A percentile compares a stretch with the other conserved stretches of the same genome.
These are phyloP conservation scores for Vitis labrusca DNA, from an alignment of 164 flowering plant genomes.

Conservation along the genomic window DNA sequence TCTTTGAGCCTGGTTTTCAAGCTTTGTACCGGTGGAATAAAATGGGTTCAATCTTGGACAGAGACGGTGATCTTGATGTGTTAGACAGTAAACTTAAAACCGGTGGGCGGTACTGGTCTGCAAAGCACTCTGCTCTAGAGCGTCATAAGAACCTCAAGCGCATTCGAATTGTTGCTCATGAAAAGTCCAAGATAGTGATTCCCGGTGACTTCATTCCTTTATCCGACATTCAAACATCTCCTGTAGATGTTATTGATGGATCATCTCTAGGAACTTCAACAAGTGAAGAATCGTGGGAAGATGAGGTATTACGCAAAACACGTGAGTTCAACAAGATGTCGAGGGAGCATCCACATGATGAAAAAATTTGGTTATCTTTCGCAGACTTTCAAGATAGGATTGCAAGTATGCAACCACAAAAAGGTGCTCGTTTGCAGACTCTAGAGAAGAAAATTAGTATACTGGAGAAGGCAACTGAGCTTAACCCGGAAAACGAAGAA, in stretches of 20 bases:
- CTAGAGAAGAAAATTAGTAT: constrained; percentile 94
- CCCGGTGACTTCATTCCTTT: constrained; percentile 67
- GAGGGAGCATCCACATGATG: constrained; percentile 81
- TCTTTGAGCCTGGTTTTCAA: constrained; percentile 22
- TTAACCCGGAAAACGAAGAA: constrained; percentile 85
- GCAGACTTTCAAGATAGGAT: constrained; percentile 88
- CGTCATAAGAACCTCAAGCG: constrained; percentile 70
- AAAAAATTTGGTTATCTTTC: constrained; percentile 76
- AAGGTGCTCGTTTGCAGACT: constrained; percentile 90
- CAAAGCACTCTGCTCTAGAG: constrained; percentile 68
- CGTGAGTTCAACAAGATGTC: constrained; percentile 69
- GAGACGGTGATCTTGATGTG: constrained; percentile 68
- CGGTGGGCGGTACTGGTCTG: constrained; percentile 85
- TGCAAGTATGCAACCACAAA: constrained; percentile 73
- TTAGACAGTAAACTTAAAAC: constrained; percentile 63
- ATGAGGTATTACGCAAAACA: constrained; percentile 67
- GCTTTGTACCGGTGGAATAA: constrained; percentile 22
- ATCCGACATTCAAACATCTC: constrained; percentile 18
- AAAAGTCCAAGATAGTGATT: constrained; percentile 10
- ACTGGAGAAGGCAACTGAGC: constrained; percentile 82
- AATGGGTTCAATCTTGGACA: constrained; percentile 34
- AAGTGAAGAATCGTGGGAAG: constrained; percentile 93
- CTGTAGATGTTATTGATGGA: constrained; percentile 23
- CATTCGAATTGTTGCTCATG: constrained; percentile 34
- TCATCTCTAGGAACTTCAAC: constrained; percentile 10